Percentiles rank a stretch among this genome's conserved stretches.
These are phyloP conservation scores for Penicillium griseofulvum DNA, from an alignment of 2,329 filamentous ascomycete genomes.

Conservation along the genomic window DNA sequence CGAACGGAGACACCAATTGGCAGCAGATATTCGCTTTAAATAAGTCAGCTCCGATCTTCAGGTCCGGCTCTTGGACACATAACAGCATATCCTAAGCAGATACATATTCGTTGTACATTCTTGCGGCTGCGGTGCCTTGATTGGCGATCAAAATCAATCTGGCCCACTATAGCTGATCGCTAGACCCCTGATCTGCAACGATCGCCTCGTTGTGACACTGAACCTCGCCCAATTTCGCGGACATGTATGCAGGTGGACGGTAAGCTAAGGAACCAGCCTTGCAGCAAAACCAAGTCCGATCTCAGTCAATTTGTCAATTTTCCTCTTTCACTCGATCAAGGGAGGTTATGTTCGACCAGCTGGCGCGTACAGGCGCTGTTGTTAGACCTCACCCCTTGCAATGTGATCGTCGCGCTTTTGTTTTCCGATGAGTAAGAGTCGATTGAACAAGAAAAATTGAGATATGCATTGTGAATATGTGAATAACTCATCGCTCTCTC, in stretches of 20 bases:
- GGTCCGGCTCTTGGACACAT: slow-evolving; percentile 9
- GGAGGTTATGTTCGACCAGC: neutral
- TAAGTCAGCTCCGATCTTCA: slow-evolving; percentile 6
- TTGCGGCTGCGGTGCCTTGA: slow-evolving; percentile 11
- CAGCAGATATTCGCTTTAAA: slow-evolving; percentile 11
- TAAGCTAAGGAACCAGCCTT: slow-evolving; percentile 9
- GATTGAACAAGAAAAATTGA: neutral
- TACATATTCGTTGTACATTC: slow-evolving; percentile 14
- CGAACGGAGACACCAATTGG: neutral
- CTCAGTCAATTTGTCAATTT: neutral
- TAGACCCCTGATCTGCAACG: slow-evolving; percentile 20
- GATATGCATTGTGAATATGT: neutral
- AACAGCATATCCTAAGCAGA: slow-evolving; percentile 8
- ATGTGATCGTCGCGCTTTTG: neutral
- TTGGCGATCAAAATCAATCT: slow-evolving; percentile 13
- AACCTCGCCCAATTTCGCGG: neutral
- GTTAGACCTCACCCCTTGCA: slow-evolving; percentile 4
- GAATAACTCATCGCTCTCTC: neutral
- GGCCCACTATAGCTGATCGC: slow-evolving; percentile 12
- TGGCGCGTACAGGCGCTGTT: neutral
- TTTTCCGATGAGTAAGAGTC: neutral
- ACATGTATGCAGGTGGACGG: neutral
- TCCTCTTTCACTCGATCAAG: neutral
- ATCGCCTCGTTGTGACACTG: slow-evolving; percentile 12
- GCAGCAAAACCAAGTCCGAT: slow-evolving; percentile 3